Percentiles rank a stretch among this genome's conserved stretches.
phyloP scores from a whole-genome alignment of 768 basidiomycete genomes.

The Phylloporus sp. region DNA sequence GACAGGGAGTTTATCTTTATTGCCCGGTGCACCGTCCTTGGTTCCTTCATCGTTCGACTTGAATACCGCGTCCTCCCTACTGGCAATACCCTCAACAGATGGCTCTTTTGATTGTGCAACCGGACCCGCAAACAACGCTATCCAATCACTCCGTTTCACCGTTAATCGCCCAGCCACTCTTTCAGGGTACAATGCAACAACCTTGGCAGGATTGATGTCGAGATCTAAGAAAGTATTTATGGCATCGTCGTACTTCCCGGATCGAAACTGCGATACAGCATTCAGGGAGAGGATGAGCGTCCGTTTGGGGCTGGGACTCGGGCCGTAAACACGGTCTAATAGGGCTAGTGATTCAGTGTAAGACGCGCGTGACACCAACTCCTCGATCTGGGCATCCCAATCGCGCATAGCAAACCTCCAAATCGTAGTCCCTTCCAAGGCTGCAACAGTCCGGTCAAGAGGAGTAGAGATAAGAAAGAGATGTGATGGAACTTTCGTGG shows the following conservation, averaged over 20 bases:
- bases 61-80: slow-evolving; percentile 25
- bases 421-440: slow-evolving; percentile 70
- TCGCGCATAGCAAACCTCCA: slow-evolving; percentile 72
- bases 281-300: slow-evolving; percentile 66
- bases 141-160: slow-evolving; percentile 68
- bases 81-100: neutral
- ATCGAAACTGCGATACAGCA: slow-evolving; percentile 74
- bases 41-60: slow-evolving; percentile 26
- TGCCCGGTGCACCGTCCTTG: slow-evolving; percentile 16
- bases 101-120: slow-evolving; percentile 15
- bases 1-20: slow-evolving; percentile 20
- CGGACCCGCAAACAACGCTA: slow-evolving; percentile 81
- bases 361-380: slow-evolving; percentile 62
- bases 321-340: slow-evolving; percentile 43
- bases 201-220: slow-evolving; percentile 90
- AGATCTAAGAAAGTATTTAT: slow-evolving; percentile 86
- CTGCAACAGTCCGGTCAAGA: slow-evolving; percentile 59
- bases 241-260: slow-evolving; percentile 67
- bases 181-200: slow-evolving; percentile 85
- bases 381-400: slow-evolving; percentile 82
- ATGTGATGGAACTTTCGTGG: slow-evolving; percentile 32
- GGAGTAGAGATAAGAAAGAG: slow-evolving; percentile 69
- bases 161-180: slow-evolving; percentile 75
- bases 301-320: slow-evolving; percentile 30
- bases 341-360: slow-evolving; percentile 82